A percentile compares a stretch with the other conserved stretches of the same genome.
Evolutionary conservation across 306 rosid species (phyloP).

Genomic region (Nissolia schottii): DNA sequence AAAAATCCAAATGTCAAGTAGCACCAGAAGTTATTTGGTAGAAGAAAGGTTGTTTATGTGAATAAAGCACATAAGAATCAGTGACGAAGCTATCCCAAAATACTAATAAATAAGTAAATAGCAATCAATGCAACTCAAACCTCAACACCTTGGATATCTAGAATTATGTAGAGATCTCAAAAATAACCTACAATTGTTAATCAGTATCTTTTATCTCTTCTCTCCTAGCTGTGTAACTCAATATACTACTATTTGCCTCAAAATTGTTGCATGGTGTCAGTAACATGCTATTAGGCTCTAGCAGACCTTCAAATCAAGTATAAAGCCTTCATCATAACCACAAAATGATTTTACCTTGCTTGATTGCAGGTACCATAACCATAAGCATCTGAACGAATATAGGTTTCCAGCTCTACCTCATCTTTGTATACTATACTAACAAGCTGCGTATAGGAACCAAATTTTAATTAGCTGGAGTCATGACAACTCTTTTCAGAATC

Average conservation of each 20-base stretch:
- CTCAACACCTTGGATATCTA: neutral
- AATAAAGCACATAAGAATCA: neutral
- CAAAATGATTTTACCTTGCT: constrained; percentile 46
- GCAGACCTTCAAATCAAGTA: constrained; percentile 9
- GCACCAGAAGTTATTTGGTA: neutral
- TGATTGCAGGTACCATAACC: constrained; percentile 73
- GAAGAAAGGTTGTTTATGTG: neutral
- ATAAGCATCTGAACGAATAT: constrained; percentile 71
- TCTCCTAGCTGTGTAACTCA: neutral
- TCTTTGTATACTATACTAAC: constrained; percentile 76
- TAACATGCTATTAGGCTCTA: constrained; percentile 1
- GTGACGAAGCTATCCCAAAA: neutral
- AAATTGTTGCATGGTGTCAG: neutral
- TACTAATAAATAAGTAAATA: neutral
- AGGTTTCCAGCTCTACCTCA: constrained; percentile 77
- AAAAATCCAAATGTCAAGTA: neutral
- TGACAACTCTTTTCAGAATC: constrained; percentile 20
- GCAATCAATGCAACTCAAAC: neutral
- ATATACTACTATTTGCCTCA: neutral
- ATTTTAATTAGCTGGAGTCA: constrained; percentile 25
- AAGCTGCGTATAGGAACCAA: constrained; percentile 44
- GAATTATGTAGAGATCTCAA: neutral
- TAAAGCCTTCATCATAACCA: constrained; percentile 8
- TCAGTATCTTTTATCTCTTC: neutral
- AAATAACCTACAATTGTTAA: neutral